Percentiles rank a stretch among this genome's conserved stretches.
Evolutionary conservation across 495 filamentous ascomycete species (phyloP).

Genomic region (Pseudomonodictys pantanalensis): DNA sequence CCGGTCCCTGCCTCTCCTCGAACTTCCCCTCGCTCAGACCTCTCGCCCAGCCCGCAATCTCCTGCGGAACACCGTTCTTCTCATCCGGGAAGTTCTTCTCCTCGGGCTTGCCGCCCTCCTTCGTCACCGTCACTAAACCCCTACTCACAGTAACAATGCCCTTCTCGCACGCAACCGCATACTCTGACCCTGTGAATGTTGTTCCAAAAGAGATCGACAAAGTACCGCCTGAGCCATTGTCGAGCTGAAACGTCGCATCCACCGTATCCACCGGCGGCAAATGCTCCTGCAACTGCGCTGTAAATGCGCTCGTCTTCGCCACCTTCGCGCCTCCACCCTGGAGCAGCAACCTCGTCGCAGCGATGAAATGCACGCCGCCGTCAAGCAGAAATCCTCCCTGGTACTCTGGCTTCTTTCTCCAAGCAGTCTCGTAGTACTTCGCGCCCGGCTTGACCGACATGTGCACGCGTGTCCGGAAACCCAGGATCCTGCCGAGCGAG

Average conservation of each 20-base stretch:
- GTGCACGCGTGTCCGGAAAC: conserved; percentile 59
- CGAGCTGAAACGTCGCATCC: conserved; percentile 59
- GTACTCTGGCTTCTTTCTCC: conserved; percentile 69
- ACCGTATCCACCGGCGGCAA: conserved; percentile 75
- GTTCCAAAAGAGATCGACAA: conserved; percentile 66
- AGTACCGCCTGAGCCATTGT: conserved; percentile 60
- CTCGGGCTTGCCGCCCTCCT: conserved; percentile 41
- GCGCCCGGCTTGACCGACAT: conserved; percentile 53
- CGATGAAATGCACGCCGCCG: conserved; percentile 71
- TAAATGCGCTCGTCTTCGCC: conserved; percentile 56
- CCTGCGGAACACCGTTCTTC: conserved; percentile 59
- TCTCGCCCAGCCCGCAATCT: conserved; percentile 65
- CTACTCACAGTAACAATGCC: conserved; percentile 53
- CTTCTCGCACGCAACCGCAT: conserved; percentile 50
- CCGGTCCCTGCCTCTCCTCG: conserved; percentile 57
- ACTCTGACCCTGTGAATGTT: conserved; percentile 53
- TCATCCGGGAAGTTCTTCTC: conserved; percentile 54
- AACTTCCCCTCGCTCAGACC: conserved; percentile 49
- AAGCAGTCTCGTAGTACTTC: conserved; percentile 63
- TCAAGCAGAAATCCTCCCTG: conserved; percentile 79
- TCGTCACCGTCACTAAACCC: conserved; percentile 46
- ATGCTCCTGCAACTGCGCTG: conserved; percentile 56
- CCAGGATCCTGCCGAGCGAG: conserved; percentile 60
- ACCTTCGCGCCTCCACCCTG: conserved; percentile 48
- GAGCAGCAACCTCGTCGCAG: conserved; percentile 60